A percentile compares a stretch with the other conserved stretches of the same genome.
These are phyloP conservation scores for Cladosporium sp. DNA, from an alignment of 2,329 filamentous ascomycete genomes.

Conservation along the genomic window DNA sequence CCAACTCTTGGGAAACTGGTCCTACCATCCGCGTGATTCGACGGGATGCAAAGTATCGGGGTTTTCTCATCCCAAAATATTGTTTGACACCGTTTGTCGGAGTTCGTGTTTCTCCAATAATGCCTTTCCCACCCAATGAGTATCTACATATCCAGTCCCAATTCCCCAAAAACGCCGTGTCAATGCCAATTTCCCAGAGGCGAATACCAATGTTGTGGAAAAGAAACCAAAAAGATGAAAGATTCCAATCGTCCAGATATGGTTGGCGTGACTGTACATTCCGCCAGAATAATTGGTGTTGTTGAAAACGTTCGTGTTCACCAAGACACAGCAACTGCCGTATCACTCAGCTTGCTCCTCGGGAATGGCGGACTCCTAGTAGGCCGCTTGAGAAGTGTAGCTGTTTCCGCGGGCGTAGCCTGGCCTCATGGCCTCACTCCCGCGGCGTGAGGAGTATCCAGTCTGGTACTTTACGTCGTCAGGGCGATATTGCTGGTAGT, in stretches of 20 bases:
- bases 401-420: slow-evolving; percentile 11
- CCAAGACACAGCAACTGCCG: background rate
- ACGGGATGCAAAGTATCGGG: background rate
- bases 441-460: slow-evolving; percentile 27
- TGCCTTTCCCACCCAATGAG: slow-evolving; percentile 4
- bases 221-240: background rate
- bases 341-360: background rate
- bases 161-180: background rate
- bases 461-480: slow-evolving; percentile 42
- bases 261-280: slow-evolving; percentile 9
- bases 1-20: slow-evolving; percentile 8
- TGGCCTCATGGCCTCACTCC: slow-evolving; percentile 25
- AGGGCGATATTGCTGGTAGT: slow-evolving; percentile 38
- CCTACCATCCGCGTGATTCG: background rate
- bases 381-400: slow-evolving; percentile 19
- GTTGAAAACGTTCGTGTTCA: background rate
- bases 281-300: background rate
- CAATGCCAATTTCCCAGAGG: slow-evolving; percentile 5
- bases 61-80: background rate
- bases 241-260: background rate
- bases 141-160: slow-evolving; percentile 15
- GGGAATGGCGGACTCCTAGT: slow-evolving; percentile 6
- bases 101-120: background rate
- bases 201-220: slow-evolving; percentile 3
- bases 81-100: background rate